These are phyloP conservation scores for Pichia cephalocereana DNA, from an alignment of 805 yeast genomes.

Conservation along the genomic window DNA sequence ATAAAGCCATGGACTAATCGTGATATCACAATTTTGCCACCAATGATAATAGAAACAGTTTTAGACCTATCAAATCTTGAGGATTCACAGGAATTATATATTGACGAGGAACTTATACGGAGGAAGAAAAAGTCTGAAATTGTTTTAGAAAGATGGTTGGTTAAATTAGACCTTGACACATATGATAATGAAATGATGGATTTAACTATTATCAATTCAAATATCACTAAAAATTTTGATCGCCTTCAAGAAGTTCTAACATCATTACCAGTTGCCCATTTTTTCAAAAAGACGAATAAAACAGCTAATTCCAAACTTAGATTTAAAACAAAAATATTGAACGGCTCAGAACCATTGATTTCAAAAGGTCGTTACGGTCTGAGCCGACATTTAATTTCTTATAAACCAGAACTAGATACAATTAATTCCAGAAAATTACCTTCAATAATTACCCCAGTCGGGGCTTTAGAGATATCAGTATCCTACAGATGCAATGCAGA, in stretches of 20 bases:
- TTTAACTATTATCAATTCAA: slow-evolving; percentile 62
- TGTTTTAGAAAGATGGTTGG: slow-evolving; percentile 90
- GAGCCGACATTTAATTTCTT: slow-evolving; percentile 47
- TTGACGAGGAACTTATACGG: slow-evolving; percentile 37
- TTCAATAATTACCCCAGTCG: slow-evolving; percentile 69
- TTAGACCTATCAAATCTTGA: slow-evolving; percentile 21
- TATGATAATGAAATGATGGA: slow-evolving; percentile 36
- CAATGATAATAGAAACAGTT: slow-evolving; percentile 78
- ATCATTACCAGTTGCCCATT: background rate
- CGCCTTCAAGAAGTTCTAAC: background rate
- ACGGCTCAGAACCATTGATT: slow-evolving; percentile 70
- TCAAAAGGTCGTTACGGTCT: slow-evolving; percentile 82
- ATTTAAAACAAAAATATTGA: slow-evolving; percentile 54
- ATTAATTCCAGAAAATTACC: slow-evolving; percentile 48
- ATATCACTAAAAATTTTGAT: slow-evolving; percentile 30
- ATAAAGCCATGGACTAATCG: slow-evolving; percentile 39
- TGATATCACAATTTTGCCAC: slow-evolving; percentile 48
- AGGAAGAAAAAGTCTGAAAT: slow-evolving; percentile 67
- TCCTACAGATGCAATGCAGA: slow-evolving; percentile 67
- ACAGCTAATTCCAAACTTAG: slow-evolving; percentile 7
- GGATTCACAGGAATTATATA: slow-evolving; percentile 16
- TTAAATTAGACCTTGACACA: slow-evolving; percentile 58
- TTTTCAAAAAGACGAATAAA: background rate
- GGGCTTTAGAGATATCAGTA: slow-evolving; percentile 64
- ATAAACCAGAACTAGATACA: slow-evolving; percentile 3